phyloP scores from a whole-genome alignment of 2,329 filamentous ascomycete genomes.

The Cadophora luteo-olivacea region DNA sequence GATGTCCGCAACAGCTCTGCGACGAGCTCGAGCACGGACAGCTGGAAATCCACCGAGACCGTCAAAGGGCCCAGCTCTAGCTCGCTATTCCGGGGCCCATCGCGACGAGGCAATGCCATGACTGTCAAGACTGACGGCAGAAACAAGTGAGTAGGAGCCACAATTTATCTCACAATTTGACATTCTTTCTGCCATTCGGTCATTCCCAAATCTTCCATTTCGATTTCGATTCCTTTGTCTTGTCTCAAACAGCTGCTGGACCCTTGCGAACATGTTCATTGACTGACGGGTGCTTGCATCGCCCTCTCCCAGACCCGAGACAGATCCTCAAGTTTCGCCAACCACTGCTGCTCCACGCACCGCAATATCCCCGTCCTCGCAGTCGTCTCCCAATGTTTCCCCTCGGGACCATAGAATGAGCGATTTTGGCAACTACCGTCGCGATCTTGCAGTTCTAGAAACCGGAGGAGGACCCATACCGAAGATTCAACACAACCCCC shows the following conservation, averaged over 20 bases:
- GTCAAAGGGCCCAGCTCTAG: constrained; percentile 50
- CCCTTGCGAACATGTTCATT: constrained; percentile 40
- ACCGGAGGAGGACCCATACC: constrained; percentile 62
- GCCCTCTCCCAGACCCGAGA: constrained; percentile 41
- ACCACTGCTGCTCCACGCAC: constrained; percentile 40
- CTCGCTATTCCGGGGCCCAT: constrained; percentile 41
- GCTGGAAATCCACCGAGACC: constrained; percentile 71
- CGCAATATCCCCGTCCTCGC: constrained; percentile 36
- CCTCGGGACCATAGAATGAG: constrained; percentile 45
- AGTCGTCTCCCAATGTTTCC: constrained; percentile 43
- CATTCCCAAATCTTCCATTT: not conserved
- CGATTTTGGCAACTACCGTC: constrained; percentile 73
- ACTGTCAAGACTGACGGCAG: constrained; percentile 63
- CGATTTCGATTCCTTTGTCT: not conserved
- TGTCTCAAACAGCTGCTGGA: constrained; percentile 26
- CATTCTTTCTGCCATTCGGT: not conserved
- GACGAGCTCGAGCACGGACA: constrained; percentile 70
- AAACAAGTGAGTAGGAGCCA: constrained; percentile 40
- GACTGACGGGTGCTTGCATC: constrained; percentile 46
- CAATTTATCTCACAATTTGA: not conserved
- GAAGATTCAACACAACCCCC: constrained; percentile 64
- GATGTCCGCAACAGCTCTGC: constrained; percentile 66
- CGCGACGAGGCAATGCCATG: constrained; percentile 47
- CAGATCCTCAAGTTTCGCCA: constrained; percentile 44
- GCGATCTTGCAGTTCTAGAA: constrained; percentile 73